Evolutionary conservation across 2,329 filamentous ascomycete species (phyloP), one percentile per base, ranked within the genome.

Genomic region (Rutstroemia sydowiana): DNA sequence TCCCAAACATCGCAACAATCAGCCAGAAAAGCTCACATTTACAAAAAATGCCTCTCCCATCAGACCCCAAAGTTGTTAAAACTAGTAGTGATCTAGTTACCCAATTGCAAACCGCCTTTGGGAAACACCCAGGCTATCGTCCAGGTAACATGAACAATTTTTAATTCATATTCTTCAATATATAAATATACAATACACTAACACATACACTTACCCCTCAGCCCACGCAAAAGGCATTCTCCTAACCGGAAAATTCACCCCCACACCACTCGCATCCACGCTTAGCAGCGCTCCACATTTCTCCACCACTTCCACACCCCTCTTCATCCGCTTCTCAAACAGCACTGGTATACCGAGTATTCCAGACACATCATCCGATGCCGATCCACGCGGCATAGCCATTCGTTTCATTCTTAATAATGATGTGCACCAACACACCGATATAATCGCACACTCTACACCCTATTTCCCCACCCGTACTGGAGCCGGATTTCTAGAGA

Each of bases 201-300:
- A 45, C 41, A 2, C 3, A 32, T 13, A 41, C 18, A 10, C 11
- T 9, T 3, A 7, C 8, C 3, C 31, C 9, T 8, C n/a, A 52
- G 50, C 75, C 9, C 78, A 82, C 55, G 77, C 77, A 16, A 74
- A 75, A 65, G 78, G 78, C 11, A 63, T 71, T 28, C 68, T 81
- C 34, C 63, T 78, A 10, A 73, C 65, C 6, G 78, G 78, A 30
- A 74, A 68, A 20, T 82, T 81, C 63, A 73, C 66, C 1, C 77
- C 78, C 3, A 71, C 71, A 2, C 3, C 66, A 0, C 60, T 64
- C 36, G 76, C 76, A 13, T 60, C 66, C 3, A 57, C 62, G 8
- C 72, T 81, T 18, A 73, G 71, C 30, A 68, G 55, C 18, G 76
- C 76, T 7, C 68, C 68, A 3, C 75, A 79, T n/a, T 61, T 48